Evolutionary conservation across 2,329 filamentous ascomycete genomes (phyloP).

Genomic region (Paecilomyces niveus): DNA sequence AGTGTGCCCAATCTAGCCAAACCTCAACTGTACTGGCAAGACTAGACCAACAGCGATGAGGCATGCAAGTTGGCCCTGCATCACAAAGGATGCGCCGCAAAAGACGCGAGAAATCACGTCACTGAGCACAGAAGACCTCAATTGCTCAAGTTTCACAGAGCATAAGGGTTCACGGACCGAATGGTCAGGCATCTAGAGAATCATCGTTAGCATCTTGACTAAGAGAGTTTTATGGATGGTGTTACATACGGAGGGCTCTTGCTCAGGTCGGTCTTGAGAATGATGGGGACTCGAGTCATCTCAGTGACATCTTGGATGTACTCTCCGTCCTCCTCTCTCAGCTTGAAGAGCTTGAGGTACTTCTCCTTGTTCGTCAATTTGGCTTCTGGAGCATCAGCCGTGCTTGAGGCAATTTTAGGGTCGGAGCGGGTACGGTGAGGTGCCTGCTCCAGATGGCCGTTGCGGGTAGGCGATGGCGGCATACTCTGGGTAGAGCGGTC

Average conservation of each 20-base stretch:
- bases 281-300: slow-evolving; percentile 96
- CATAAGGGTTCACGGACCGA: slow-evolving; percentile 46
- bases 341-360: slow-evolving; percentile 80
- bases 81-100: neutral
- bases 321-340: slow-evolving; percentile 87
- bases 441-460: slow-evolving; percentile 57
- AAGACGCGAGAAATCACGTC: neutral
- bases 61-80: neutral
- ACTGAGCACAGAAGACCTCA: neutral
- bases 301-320: slow-evolving; percentile 98
- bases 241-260: slow-evolving; percentile 97
- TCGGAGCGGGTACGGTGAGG: slow-evolving; percentile 89
- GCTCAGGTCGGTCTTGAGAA: slow-evolving; percentile 93
- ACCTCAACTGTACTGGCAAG: neutral
- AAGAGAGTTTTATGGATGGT: neutral
- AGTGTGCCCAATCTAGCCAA: neutral
- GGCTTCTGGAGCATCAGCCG: slow-evolving; percentile 64
- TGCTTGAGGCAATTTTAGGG: slow-evolving; percentile 70
- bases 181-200: slow-evolving; percentile 40
- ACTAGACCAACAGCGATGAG: neutral
- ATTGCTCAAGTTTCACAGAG: slow-evolving; percentile 32
- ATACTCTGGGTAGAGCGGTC: slow-evolving; percentile 94
- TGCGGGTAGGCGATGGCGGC: slow-evolving; percentile 79
- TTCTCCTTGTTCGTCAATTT: slow-evolving; percentile 92
- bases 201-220: slow-evolving; percentile 13